Evolutionary conservation across 2,329 filamentous ascomycete species (phyloP).

Genomic region (Diaporthe citri): DNA sequence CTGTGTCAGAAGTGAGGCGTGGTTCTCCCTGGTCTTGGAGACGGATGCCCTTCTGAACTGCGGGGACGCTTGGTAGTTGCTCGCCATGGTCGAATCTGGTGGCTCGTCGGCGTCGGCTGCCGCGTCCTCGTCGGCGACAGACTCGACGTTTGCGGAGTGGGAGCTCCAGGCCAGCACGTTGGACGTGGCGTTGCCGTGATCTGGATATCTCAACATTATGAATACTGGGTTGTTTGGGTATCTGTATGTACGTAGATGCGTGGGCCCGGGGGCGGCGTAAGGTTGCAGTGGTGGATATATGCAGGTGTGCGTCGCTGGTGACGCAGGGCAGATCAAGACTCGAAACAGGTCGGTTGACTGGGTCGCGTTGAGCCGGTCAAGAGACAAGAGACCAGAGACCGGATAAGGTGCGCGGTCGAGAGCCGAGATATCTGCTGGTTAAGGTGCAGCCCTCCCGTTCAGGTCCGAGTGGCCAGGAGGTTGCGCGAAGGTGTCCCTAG

Average conservation of each 20-base stretch:
- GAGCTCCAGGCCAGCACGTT: slow-evolving; percentile 61
- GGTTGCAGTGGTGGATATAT: slow-evolving; percentile 34
- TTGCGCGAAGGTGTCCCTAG: slow-evolving; percentile 55
- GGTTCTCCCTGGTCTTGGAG: slow-evolving; percentile 65
- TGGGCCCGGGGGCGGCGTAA: slow-evolving; percentile 18
- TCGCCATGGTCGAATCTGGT: slow-evolving; percentile 69
- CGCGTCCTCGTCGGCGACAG: slow-evolving; percentile 69
- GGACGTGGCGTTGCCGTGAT: slow-evolving; percentile 54
- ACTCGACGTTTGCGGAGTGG: slow-evolving; percentile 57
- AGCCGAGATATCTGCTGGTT: slow-evolving; percentile 24
- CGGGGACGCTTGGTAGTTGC: slow-evolving; percentile 41
- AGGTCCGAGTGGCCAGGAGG: slow-evolving; percentile 41
- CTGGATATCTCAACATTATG: slow-evolving; percentile 48
- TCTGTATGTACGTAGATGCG: slow-evolving; percentile 23
- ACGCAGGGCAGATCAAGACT: slow-evolving; percentile 18
- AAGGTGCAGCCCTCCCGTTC: slow-evolving; percentile 36
- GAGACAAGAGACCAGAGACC: slow-evolving; percentile 18
- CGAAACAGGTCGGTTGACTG: slow-evolving; percentile 32
- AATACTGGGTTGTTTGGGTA: slow-evolving; percentile 21
- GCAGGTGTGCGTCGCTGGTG: slow-evolving; percentile 31
- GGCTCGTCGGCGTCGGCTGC: slow-evolving; percentile 88
- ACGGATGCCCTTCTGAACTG: slow-evolving; percentile 61
- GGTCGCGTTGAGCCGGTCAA: slow-evolving; percentile 29
- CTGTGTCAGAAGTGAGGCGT: slow-evolving; percentile 88
- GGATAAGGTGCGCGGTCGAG: neutral